Percentiles rank a stretch among this genome's conserved stretches.
phyloP scores from a whole-genome alignment of 352 stramenopile genomes.

The Plasmopara muralis region DNA sequence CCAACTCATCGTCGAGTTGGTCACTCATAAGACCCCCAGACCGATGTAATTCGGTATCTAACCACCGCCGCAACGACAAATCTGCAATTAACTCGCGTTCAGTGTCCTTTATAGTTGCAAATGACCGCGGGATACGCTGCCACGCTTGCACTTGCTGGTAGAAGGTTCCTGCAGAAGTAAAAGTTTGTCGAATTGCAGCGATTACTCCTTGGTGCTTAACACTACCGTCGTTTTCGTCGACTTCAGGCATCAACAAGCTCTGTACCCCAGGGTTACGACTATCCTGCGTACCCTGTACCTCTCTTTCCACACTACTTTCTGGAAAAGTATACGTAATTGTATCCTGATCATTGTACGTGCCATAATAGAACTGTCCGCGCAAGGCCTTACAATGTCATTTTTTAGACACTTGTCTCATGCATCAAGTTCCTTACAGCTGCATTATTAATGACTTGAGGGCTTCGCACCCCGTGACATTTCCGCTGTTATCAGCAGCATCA shows the following conservation, averaged over 20 bases:
- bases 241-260: constrained; percentile 19
- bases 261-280: constrained; percentile 1
- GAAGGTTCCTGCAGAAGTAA: constrained; percentile 28
- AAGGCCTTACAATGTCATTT: background rate
- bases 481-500: constrained; percentile 11
- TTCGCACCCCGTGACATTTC: constrained; percentile 25
- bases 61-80: constrained; percentile 31
- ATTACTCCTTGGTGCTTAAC: constrained; percentile 11
- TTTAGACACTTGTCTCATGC: background rate
- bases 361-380: constrained; percentile 23
- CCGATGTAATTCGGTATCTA: constrained; percentile 39
- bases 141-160: constrained; percentile 41
- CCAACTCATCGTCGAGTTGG: constrained; percentile 47
- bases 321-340: background rate
- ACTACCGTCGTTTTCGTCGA: background rate
- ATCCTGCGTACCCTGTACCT: background rate
- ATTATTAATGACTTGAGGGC: constrained; percentile 17
- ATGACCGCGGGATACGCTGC: constrained; percentile 38
- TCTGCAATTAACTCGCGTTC: constrained; percentile 15
- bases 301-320: background rate
- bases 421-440: constrained; percentile 12
- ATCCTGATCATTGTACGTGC: background rate
- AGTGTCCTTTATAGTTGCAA: constrained; percentile 29
- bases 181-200: constrained; percentile 19
- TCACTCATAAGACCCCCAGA: constrained; percentile 21